Evolutionary conservation across 1,139 yeast species (phyloP).

Genomic region (Nakaseomyces bracarensis): DNA sequence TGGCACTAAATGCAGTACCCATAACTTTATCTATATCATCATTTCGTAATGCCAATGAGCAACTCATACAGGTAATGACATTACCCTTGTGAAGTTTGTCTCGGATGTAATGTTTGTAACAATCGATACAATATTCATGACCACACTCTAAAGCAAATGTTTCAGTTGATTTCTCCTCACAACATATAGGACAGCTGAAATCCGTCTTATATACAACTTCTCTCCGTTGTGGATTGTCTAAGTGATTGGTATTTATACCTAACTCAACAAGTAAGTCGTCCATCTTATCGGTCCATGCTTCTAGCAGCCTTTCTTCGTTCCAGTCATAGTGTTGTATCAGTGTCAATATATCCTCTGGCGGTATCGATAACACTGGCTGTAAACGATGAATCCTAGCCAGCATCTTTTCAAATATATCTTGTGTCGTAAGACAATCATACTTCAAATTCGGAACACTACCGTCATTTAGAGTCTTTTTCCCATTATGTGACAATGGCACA

Average conservation of each 20-base stretch:
- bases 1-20: conserved; percentile 29
- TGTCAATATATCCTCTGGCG: conserved; percentile 33
- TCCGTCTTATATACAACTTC: conserved; percentile 24
- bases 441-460: conserved; percentile 22
- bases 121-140: conserved; percentile 60
- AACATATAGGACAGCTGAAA: conserved; percentile 61
- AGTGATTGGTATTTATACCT: conserved; percentile 37
- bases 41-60: conserved; percentile 32
- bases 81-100: conserved; percentile 46
- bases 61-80: conserved; percentile 61
- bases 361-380: conserved; percentile 25
- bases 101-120: conserved; percentile 55
- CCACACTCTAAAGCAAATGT: conserved; percentile 56
- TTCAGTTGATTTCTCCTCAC: conserved; percentile 40
- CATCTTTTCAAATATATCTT: conserved; percentile 27
- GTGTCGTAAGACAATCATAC: conserved; percentile 28
- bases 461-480: conserved; percentile 15
- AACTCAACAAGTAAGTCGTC: conserved; percentile 38
- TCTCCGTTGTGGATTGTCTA: conserved; percentile 11
- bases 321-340: conserved; percentile 58
- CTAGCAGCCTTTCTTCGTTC: conserved; percentile 67
- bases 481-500: conserved; percentile 8
- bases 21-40: conserved; percentile 33
- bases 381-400: conserved; percentile 22
- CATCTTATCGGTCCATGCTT: conserved; percentile 53